Base-by-base conservation (phyloP, 805 yeast species). In the Ogataea dorogensis region DNA sequence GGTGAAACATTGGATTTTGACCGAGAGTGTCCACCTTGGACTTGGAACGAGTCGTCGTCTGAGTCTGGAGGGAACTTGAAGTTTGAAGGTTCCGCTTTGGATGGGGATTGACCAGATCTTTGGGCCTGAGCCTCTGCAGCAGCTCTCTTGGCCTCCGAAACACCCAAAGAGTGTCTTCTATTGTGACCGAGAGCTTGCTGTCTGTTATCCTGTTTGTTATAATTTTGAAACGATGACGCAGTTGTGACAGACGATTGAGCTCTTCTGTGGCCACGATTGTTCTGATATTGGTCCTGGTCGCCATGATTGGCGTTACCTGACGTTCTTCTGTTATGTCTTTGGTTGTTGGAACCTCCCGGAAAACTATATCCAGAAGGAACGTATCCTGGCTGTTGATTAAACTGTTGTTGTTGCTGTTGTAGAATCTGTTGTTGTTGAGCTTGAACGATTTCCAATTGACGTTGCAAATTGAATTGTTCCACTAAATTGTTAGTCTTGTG, bases 121-220 rank as follows among this genome's bases (percentile, higher is more conserved):
- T 86, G 93, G 2, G 83, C 81, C 55, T 81, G 87, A 24, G 80
- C 89, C 48, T 80, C 81, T 4, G 96, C 96, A n/a, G 98, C 98
- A 5, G 97, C 97, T 49, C 81, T 81, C 52, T 86, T 88, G 9
- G 98, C 98, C 63, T 91, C 98, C 35, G 80, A 80, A 40, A 91
- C 69, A 2, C 95, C 97, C 42, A 91, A 67, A 0, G 97, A 88
- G 59, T 91, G 98, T 59, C 98, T 78, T 65, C 98, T 79, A 26
- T 71, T 67, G 58, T 91, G 98, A 22, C 97, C 96, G 42, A 68
- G 64, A 11, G 65, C 66, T 31, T 67, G 57, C 25, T 50, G 56
- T 28, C 53, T 46, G 24, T 43, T 27, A 24, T 47, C 53, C 3
- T 46, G 33, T 24, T 48, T 53, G 16, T 38, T 45, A 27, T 34